phyloP scores from a whole-genome alignment of 2,329 filamentous ascomycete species.

The Penicillium aurantiogriseum region DNA sequence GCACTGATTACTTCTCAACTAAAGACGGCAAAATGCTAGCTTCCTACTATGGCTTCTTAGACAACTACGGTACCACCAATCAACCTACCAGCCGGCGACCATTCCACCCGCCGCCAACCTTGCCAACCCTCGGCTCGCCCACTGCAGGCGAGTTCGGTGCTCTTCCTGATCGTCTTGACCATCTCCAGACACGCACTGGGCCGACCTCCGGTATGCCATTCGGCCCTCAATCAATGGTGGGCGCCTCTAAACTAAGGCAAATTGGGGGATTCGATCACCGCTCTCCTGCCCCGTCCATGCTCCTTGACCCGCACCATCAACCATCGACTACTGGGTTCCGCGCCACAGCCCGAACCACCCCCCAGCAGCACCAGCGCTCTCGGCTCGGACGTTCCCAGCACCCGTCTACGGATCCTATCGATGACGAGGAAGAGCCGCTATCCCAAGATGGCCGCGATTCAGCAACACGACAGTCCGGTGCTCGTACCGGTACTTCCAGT shows the following conservation, averaged over 20 bases:
- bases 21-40: constrained; percentile 99
- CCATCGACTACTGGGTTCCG: constrained; percentile 43
- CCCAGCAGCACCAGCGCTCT: constrained; percentile 30
- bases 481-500: constrained; percentile 33
- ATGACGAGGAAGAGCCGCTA: constrained; percentile 33
- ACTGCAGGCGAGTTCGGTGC: constrained; percentile 47
- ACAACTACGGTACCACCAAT: constrained; percentile 80
- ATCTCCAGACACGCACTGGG: constrained; percentile 19
- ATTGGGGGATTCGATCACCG: constrained; percentile 26
- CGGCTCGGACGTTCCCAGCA: constrained; percentile 30
- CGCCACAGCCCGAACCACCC: constrained; percentile 21
- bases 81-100: constrained; percentile 49
- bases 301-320: constrained; percentile 50
- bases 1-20: constrained; percentile 89
- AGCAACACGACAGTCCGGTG: constrained; percentile 18
- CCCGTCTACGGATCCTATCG: constrained; percentile 29
- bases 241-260: constrained; percentile 28
- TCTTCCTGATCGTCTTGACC: constrained; percentile 41
- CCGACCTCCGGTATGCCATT: constrained; percentile 18
- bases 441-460: constrained; percentile 17
- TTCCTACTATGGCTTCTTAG: constrained; percentile 90
- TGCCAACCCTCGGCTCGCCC: constrained; percentile 68
- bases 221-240: constrained; percentile 31
- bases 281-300: constrained; percentile 44
- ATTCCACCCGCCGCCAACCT: constrained; percentile 73